Evolutionary conservation across 2,329 filamentous ascomycete species (phyloP).

Genomic region (Phialocephala sp.): DNA sequence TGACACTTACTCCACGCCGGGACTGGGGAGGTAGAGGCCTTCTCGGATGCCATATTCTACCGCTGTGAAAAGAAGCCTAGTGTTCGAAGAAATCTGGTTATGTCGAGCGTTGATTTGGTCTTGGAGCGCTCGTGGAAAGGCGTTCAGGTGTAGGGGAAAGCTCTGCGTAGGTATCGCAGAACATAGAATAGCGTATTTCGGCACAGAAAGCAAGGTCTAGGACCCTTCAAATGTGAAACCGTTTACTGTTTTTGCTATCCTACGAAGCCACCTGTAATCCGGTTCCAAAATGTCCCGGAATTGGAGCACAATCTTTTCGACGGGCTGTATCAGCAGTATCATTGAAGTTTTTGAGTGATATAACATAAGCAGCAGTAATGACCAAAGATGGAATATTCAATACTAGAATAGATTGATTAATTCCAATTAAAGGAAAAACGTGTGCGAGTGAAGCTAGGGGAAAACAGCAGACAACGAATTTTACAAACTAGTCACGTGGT

Average conservation of each 20-base stretch:
- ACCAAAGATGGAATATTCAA: neutral
- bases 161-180: neutral
- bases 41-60: slow-evolving; percentile 88
- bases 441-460: no score
- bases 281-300: neutral
- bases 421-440: no score
- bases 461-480: slow-evolving; percentile 8
- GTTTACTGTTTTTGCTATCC: neutral
- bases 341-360: neutral
- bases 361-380: neutral
- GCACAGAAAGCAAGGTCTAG: neutral
- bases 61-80: slow-evolving; percentile 58
- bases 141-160: slow-evolving; percentile 23
- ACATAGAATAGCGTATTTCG: neutral
- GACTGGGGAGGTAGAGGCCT: slow-evolving; percentile 92
- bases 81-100: neutral
- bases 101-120: neutral
- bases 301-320: neutral
- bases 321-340: neutral
- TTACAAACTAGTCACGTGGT: slow-evolving; percentile 20
- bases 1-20: slow-evolving; percentile 76
- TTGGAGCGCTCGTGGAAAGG: slow-evolving; percentile 23
- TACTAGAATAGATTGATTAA: neutral
- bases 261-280: neutral
- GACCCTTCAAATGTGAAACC: neutral